These are phyloP conservation scores for Leccinum barrowsii DNA, from an alignment of 768 basidiomycete species.

Conservation along the genomic window DNA sequence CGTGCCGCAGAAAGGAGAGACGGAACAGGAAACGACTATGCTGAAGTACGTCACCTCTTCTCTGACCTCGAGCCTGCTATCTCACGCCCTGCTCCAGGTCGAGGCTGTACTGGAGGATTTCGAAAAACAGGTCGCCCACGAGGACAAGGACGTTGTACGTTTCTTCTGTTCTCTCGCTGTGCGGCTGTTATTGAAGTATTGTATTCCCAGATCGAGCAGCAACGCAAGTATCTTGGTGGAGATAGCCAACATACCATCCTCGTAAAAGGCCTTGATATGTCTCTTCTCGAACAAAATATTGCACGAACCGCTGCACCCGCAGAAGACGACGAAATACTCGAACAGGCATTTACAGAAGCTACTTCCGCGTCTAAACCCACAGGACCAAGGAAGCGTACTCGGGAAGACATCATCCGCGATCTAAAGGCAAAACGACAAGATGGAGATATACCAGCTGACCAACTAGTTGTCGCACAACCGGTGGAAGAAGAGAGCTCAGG, in stretches of 20 bases:
- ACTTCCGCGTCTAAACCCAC: conserved; percentile 25
- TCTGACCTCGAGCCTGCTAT: background rate
- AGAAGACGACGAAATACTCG: conserved; percentile 79
- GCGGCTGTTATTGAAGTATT: background rate
- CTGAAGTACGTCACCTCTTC: conserved; percentile 45
- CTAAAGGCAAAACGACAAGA: conserved; percentile 62
- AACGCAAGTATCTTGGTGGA: conserved; percentile 77
- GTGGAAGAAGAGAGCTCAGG: conserved; percentile 20
- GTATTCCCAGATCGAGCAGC: conserved; percentile 58
- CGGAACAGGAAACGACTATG: conserved; percentile 70
- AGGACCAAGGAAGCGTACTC: conserved; percentile 63
- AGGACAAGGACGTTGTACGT: conserved; percentile 58
- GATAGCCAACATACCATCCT: conserved; percentile 83
- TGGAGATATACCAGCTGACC: conserved; percentile 10
- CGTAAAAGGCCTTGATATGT: conserved; percentile 87
- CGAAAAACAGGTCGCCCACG: conserved; percentile 56
- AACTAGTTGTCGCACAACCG: conserved; percentile 11
- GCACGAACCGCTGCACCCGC: conserved; percentile 39
- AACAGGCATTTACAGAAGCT: conserved; percentile 62
- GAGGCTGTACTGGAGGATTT: conserved; percentile 83
- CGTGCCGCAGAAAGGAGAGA: conserved; percentile 69
- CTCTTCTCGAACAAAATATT: conserved; percentile 77
- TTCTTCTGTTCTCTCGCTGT: background rate
- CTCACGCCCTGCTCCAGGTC: conserved; percentile 41
- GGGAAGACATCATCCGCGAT: conserved; percentile 71